A percentile compares a stretch with the other conserved stretches of the same genome.
Conservation (phyloP, 192 early-diverging fungal species). For the Globomyces pollinis-pini region DNA sequence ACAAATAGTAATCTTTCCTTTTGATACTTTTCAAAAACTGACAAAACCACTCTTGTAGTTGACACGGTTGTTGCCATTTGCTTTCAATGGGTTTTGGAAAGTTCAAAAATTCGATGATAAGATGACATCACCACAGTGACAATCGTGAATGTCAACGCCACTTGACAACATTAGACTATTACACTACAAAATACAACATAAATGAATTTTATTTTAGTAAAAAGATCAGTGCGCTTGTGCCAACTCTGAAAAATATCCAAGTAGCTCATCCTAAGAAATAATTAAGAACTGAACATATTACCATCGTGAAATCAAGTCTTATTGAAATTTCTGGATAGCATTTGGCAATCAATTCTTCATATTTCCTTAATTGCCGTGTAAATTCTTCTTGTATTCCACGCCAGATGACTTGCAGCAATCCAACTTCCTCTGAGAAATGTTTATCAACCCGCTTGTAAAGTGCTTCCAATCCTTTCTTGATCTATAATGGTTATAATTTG, state of each 20-base stretch:
- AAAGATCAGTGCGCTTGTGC: conserved; percentile 42
- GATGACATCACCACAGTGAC: neutral
- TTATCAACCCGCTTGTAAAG: conserved; percentile 91
- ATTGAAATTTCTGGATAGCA: conserved; percentile 82
- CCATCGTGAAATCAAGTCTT: conserved; percentile 79
- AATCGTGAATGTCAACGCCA: neutral
- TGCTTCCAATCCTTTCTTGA: conserved; percentile 69
- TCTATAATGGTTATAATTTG: no score
- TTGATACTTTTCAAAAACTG: conserved; percentile 53
- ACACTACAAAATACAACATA: neutral
- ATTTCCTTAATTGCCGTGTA: conserved; percentile 66
- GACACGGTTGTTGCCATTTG: conserved; percentile 13
- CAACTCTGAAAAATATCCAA: conserved; percentile 64
- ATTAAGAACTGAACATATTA: no score
- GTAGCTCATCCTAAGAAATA: conserved; percentile 62
- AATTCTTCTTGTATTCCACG: conserved; percentile 82
- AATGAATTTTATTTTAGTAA: conserved; percentile 14
- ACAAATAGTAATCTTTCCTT: conserved; percentile 48
- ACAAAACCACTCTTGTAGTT: conserved; percentile 34
- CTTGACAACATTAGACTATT: neutral
- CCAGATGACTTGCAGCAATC: conserved; percentile 84
- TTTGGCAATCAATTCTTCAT: conserved; percentile 70
- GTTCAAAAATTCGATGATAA: no score
- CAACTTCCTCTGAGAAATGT: conserved; percentile 77
- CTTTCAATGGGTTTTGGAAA: neutral